phyloP scores from a whole-genome alignment of 1,284 basidiomycete species.

The Psilocybe mexicana region DNA sequence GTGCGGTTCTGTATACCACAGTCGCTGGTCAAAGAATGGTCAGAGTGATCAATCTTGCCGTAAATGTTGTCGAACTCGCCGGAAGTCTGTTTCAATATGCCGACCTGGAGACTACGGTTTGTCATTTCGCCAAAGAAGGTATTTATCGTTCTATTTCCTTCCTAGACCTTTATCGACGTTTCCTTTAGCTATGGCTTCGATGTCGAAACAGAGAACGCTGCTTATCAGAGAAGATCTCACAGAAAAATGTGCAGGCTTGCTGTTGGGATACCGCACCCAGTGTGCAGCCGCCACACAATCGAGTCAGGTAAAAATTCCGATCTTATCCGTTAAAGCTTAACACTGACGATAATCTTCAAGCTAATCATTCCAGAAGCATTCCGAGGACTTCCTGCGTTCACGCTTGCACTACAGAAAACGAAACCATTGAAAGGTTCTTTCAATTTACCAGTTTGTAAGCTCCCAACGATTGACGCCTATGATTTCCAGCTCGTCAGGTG shows the following conservation, averaged over 20 bases:
- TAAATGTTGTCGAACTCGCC: constrained; percentile 82
- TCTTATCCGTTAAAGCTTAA: not conserved
- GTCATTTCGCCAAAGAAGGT: constrained; percentile 82
- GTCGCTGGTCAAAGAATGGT: constrained; percentile 82
- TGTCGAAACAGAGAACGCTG: constrained; percentile 63
- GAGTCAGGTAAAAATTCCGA: constrained; percentile 63
- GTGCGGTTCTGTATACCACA: constrained; percentile 90
- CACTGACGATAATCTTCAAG: not conserved
- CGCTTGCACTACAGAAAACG: constrained; percentile 84
- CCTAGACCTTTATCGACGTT: not conserved
- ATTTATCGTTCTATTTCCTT: constrained; percentile 11
- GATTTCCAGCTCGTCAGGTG: constrained; percentile 71
- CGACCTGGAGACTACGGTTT: constrained; percentile 86
- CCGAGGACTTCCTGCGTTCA: constrained; percentile 85
- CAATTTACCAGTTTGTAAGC: not conserved
- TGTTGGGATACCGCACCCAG: constrained; percentile 88
- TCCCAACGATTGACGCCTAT: constrained; percentile 6
- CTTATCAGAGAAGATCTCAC: constrained; percentile 85
- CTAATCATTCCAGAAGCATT: constrained; percentile 91
- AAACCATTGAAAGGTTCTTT: constrained; percentile 86
- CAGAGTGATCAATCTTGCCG: constrained; percentile 81
- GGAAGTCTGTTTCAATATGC: constrained; percentile 93
- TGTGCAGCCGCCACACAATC: constrained; percentile 84
- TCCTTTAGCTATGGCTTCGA: constrained; percentile 65
- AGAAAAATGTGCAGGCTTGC: constrained; percentile 81